Percentiles rank a stretch among this genome's conserved stretches.
These are phyloP conservation scores for Solanum clarkiae DNA, from an alignment of 257 asterid species.

Conservation along the genomic window DNA sequence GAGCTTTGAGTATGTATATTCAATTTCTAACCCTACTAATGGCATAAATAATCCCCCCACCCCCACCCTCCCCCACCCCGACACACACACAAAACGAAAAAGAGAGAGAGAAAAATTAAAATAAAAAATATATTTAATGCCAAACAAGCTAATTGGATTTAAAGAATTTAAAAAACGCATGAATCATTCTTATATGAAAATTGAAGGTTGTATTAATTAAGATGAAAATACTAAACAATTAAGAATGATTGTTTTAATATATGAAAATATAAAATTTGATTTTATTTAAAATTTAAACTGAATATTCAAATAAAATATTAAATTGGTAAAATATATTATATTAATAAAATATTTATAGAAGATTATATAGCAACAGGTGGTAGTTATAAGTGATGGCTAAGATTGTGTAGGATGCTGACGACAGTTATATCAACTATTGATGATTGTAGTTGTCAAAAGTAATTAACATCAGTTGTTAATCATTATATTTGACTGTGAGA, in stretches of 20 bases:
- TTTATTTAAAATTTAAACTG: not conserved
- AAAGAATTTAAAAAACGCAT: too few relatives aligned
- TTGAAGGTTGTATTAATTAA: not conserved
- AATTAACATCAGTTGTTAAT: not conserved
- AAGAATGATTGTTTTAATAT: too few relatives aligned
- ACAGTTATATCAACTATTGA: not conserved
- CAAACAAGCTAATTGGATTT: not conserved
- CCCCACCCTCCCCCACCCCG: too few relatives aligned
- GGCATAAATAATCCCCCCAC: not conserved
- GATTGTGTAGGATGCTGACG: not conserved
- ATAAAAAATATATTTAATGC: too few relatives aligned
- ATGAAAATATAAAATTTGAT: not conserved
- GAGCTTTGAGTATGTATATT: too few relatives aligned
- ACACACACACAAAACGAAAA: too few relatives aligned
- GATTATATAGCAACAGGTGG: not conserved
- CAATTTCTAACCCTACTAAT: not conserved
- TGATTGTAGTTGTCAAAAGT: not conserved
- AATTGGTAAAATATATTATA: not conserved
- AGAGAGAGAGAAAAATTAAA: too few relatives aligned
- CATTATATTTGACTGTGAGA: not conserved
- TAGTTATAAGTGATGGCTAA: not conserved
- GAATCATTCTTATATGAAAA: not conserved
- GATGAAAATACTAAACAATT: not conserved
- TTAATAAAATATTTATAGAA: not conserved
- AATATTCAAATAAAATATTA: not conserved